These are phyloP conservation scores for Hibiscus tridactylites DNA, from an alignment of 345 rosid genomes.

Conservation along the genomic window DNA sequence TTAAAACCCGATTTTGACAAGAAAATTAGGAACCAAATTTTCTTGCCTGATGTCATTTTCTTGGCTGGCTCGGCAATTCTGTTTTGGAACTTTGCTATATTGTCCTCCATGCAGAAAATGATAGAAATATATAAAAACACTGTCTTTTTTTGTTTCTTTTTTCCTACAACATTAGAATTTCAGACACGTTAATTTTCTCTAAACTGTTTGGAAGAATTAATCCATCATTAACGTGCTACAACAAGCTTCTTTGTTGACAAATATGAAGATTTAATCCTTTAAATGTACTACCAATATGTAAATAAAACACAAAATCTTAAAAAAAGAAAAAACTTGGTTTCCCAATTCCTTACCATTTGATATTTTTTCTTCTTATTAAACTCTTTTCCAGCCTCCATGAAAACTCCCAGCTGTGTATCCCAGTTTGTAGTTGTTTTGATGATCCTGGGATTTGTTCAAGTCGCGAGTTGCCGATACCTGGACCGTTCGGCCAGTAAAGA, in stretches of 20 bases:
- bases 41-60: neutral
- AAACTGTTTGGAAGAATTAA: neutral
- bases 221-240: neutral
- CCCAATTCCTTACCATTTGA: neutral
- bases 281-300: neutral
- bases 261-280: neutral
- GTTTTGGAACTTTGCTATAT: neutral
- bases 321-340: neutral
- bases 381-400: neutral
- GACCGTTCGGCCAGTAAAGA: neutral
- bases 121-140: neutral
- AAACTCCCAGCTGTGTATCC: neutral
- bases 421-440: neutral
- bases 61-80: neutral
- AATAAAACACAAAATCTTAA: neutral
- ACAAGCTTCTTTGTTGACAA: conserved; percentile 8
- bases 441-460: conserved; percentile 10
- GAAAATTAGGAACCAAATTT: neutral
- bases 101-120: neutral
- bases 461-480: conserved; percentile 9
- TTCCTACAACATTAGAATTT: neutral
- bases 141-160: neutral
- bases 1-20: neutral
- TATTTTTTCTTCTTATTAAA: neutral
- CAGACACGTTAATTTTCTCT: too few relatives aligned